phyloP scores from a whole-genome alignment of 2,329 filamentous ascomycete genomes.

The Lachnellula hyalina region DNA sequence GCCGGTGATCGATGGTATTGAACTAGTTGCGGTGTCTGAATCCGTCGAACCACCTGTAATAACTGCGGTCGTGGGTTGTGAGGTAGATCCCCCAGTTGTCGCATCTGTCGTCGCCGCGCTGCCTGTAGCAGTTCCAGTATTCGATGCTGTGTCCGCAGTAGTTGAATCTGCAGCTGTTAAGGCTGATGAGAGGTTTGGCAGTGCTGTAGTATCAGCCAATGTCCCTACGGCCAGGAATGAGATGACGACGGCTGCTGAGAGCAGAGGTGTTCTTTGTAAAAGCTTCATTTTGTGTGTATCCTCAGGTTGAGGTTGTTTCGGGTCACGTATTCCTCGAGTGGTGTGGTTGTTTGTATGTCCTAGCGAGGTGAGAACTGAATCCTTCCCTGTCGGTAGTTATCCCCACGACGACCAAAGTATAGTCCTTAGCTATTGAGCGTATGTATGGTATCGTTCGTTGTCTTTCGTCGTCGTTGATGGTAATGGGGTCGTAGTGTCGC shows the following conservation, averaged over 20 bases:
- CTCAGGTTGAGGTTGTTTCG: not conserved
- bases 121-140: slow-evolving; percentile 16
- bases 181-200: slow-evolving; percentile 22
- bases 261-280: slow-evolving; percentile 10
- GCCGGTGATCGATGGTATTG: slow-evolving; percentile 13
- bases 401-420: not conserved
- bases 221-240: slow-evolving; percentile 17
- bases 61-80: slow-evolving; percentile 2
- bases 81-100: not conserved
- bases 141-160: slow-evolving; percentile 11
- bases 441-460: not conserved
- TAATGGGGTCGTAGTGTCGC: too few species aligned
- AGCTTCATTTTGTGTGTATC: slow-evolving; percentile 18
- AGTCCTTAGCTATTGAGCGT: not conserved
- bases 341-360: slow-evolving; percentile 1
- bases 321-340: not conserved
- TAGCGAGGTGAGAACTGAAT: slow-evolving; percentile 4
- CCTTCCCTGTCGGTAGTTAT: not conserved
- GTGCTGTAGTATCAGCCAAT: slow-evolving; percentile 7
- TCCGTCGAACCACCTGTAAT: slow-evolving; percentile 17
- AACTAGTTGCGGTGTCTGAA: not conserved
- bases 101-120: slow-evolving; percentile 3
- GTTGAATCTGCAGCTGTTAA: slow-evolving; percentile 11
- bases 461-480: not conserved
- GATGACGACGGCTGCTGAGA: slow-evolving; percentile 14